Conservation (phyloP, 2,329 filamentous ascomycete species). For the Stagonosporopsis chrysanthemi region DNA sequence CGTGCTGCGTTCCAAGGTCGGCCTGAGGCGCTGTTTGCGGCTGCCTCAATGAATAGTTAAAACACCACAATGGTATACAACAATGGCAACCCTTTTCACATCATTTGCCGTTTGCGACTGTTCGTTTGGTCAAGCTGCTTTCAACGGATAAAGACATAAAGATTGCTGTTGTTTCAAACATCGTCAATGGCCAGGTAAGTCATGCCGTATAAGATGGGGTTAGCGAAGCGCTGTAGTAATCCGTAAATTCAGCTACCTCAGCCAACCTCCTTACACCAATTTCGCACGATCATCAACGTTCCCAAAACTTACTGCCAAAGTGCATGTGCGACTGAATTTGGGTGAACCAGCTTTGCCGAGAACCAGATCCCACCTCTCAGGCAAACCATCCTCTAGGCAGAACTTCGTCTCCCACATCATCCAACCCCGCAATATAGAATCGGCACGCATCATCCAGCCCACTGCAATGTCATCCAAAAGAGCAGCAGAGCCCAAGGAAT, state of each 20-base stretch:
- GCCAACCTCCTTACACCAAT: slow-evolving; percentile 22
- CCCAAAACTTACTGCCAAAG: slow-evolving; percentile 5
- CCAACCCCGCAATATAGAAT: not conserved
- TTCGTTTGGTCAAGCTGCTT: not conserved
- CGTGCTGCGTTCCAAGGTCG: no score
- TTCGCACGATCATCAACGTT: slow-evolving; percentile 21
- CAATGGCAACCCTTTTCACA: not conserved
- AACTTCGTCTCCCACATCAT: not conserved
- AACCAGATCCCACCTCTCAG: slow-evolving; percentile 9
- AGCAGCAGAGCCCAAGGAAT: slow-evolving; percentile 2
- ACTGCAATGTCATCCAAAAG: slow-evolving; percentile 2
- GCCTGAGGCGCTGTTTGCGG: not conserved
- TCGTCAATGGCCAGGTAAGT: not conserved
- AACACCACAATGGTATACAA: not conserved
- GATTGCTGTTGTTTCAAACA: not conserved
- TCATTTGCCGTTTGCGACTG: not conserved
- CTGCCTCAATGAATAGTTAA: not conserved
- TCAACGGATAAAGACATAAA: not conserved
- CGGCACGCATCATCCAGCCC: not conserved
- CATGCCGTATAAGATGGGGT: not conserved
- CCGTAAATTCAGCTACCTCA: slow-evolving; percentile 10
- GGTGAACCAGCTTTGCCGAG: slow-evolving; percentile 14
- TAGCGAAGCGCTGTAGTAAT: not conserved
- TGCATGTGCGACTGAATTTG: slow-evolving; percentile 12
- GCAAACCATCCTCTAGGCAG: not conserved